Evolutionary conservation across 306 rosid genomes (phyloP).

Genomic region (Pyrus pyrifolia): DNA sequence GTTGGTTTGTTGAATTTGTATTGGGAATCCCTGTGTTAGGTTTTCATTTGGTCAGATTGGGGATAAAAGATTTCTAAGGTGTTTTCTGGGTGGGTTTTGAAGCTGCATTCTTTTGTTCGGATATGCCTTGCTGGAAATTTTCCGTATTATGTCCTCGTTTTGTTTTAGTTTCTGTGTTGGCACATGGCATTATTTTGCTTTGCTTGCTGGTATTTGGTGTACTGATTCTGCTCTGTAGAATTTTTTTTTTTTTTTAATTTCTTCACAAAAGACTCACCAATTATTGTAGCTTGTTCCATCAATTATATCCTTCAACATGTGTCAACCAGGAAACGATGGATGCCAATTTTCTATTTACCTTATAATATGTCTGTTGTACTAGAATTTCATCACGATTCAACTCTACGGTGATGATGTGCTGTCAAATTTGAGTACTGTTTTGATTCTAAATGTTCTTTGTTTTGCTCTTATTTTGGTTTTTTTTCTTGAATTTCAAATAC

Average conservation of each 20-base stretch:
- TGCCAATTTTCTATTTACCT: background rate
- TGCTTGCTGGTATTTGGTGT: constrained; percentile 1
- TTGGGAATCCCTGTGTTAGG: background rate
- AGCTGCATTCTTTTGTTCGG: background rate
- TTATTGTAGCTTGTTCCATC: background rate
- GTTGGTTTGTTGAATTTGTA: background rate
- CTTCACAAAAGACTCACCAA: background rate
- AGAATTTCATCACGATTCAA: background rate
- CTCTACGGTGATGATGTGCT: background rate
- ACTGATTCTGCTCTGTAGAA: background rate
- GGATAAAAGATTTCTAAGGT: background rate
- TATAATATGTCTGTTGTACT: background rate
- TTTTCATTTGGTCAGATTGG: background rate
- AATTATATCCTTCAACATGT: background rate
- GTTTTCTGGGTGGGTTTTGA: constrained; percentile 1
- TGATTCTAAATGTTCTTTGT: background rate
- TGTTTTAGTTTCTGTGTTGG: background rate
- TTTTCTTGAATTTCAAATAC: background rate
- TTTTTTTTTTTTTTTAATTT: background rate
- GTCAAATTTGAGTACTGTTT: background rate
- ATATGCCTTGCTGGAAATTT: constrained; percentile 1
- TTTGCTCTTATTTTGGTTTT: background rate
- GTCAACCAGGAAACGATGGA: background rate
- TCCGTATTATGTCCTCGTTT: background rate
- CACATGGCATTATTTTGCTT: background rate